Evolutionary conservation across 345 rosid species (phyloP).

Genomic region (Sonneratia alba): DNA sequence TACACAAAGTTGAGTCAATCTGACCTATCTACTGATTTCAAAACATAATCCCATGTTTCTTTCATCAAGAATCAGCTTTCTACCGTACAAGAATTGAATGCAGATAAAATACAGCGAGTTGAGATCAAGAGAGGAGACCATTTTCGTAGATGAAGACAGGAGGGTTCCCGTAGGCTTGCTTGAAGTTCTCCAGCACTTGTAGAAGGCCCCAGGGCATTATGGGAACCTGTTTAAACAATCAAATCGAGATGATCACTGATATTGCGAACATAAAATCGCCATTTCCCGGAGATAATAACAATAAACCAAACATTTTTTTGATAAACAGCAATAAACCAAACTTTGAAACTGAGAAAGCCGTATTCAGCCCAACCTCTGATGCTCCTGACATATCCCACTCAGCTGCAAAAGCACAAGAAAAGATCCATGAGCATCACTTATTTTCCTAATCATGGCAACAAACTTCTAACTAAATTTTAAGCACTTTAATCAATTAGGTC

Average conservation of each 20-base stretch:
- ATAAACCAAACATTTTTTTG: neutral
- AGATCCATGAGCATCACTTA: too few relatives aligned
- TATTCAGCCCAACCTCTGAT: neutral
- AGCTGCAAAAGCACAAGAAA: neutral
- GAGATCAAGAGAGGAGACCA: conserved; percentile 5
- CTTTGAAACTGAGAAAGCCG: neutral
- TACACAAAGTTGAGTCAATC: too few relatives aligned
- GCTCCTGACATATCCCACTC: neutral
- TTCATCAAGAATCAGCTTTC: neutral
- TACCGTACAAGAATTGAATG: neutral
- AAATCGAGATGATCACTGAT: neutral
- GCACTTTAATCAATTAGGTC: too few relatives aligned
- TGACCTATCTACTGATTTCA: too few relatives aligned
- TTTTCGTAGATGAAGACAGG: conserved; percentile 17
- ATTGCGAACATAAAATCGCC: neutral
- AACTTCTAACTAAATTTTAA: neutral
- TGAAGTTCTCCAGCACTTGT: conserved; percentile 14
- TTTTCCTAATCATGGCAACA: neutral
- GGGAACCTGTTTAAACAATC: neutral
- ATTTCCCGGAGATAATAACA: neutral
- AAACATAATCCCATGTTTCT: neutral
- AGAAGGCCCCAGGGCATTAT: conserved; percentile 10
- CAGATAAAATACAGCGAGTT: neutral
- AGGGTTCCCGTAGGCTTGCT: conserved; percentile 18
- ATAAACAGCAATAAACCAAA: too few relatives aligned